Evolutionary conservation across 1,284 basidiomycete genomes (phyloP), one percentile per base, ranked within the genome.

Genomic region (Austroboletus novae-zelandiae): DNA sequence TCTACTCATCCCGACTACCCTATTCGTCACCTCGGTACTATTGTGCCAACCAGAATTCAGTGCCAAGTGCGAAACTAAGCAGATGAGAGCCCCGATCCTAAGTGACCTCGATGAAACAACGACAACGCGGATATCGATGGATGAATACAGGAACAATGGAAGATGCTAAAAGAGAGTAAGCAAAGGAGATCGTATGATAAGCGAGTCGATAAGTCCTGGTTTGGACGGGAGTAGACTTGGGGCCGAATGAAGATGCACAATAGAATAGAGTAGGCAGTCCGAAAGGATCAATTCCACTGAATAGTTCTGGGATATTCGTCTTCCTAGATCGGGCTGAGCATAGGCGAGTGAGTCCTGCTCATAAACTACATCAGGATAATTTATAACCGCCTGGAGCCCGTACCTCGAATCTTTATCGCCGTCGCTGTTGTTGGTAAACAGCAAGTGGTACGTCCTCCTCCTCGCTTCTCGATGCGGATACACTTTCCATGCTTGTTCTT

Each of bases 371-470:
- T 66, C 10, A 66, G 45, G 11, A 44, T n/a, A 31, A 30, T 27
- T 23, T 17, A 13, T 17, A n/a, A 39, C 15, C 30, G 18, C 14
- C 15, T 17, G 29, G 13, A 49, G 32, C 17, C 30, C 43, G 35
- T 50, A 65, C 66, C 52, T 54, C 25, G 15, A 37, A 20, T 34
- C 48, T 53, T 76, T 65, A 79, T 59, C 78, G 75, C 62, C 80
- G 75, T 61, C 79, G 81, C 60, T 84, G 85, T 60, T 85, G 84
- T 63, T 89, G 86, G 76, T 82, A 89, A 50, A 88, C 67, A 18
- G 88, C 86, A 36, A 90, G 72, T 27, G 87, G 87, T 35, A 89
- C 71, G 62, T 90, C 88, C 64, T 90, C 87, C 59, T 89, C 87
- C 59, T 85, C 84, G 34, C 75, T 73, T 44, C 61, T 68, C 9